Base-by-base conservation (phyloP, 306 rosid genomes). In the Ceratonia siliqua region DNA sequence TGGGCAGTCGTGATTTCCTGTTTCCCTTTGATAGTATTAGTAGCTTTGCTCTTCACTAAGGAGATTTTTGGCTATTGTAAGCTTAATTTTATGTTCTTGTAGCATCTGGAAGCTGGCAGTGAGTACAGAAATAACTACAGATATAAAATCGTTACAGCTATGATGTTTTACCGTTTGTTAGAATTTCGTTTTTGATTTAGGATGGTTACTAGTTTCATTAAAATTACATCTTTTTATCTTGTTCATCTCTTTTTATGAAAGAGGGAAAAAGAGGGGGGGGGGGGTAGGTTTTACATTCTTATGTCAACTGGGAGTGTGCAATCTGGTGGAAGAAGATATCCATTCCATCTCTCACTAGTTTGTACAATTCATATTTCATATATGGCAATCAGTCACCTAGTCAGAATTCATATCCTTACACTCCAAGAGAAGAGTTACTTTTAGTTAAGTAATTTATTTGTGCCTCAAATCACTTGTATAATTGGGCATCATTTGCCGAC, bases 281-380 rank as follows among this genome's bases (percentile, higher is more conserved):
- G 4, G 2, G 38, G 38, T 33, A 8, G 38, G 38, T 33, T 33
- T 50, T 50, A 2, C 13, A 56, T 27, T 25, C 76, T 55, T 28
- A 17, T 42, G 27, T 25, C 5, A 67, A 67, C 17, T 27, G 21
- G 6, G 8, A 66, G 8, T 28, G 5, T 72, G 22, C 68, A 43
- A 17, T 42, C 46, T 42, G 35, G 28, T 28, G 63, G 32, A 28
- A 57, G 45, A 43, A 58, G 14, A 5, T 56, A 17, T 58, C 2
- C 55, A 43, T 13, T 41, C 68, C 46, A 43, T 58, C 22, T 45
- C 20, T 28, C 30, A 8, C 58, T 27, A 41, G 58, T 58, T 20
- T 52, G 75, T 33, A 35, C 13, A 33, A 22, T n/a, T n/a, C n/a
- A n/a, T n/a, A n/a, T n/a, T 70, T 46, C n/a, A 70, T 18, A 35